phyloP scores from a whole-genome alignment of 345 rosid genomes.

The Eucalyptus shirleyi region DNA sequence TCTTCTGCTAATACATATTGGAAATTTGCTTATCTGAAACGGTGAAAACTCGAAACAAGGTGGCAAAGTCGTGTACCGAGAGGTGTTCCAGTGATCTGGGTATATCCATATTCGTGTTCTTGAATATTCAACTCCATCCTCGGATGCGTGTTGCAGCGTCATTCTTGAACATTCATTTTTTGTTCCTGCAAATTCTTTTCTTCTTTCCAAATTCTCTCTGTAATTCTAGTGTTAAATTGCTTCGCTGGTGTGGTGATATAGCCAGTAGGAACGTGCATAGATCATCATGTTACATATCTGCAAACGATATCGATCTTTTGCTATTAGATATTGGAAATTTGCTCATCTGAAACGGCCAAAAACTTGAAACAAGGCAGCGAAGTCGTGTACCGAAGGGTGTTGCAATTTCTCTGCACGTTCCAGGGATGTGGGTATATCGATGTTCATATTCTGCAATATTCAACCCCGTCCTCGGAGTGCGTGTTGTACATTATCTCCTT shows the following conservation, averaged over 20 bases:
- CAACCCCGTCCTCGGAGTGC: not conserved
- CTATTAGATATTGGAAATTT: not conserved
- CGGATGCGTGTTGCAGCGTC: too few species aligned
- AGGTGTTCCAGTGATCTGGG: too few species aligned
- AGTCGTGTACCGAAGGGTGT: not conserved
- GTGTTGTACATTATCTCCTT: not conserved
- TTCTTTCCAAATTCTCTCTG: too few species aligned
- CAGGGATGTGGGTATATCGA: not conserved
- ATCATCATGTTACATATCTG: not conserved
- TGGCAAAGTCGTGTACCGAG: too few species aligned
- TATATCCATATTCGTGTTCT: too few species aligned
- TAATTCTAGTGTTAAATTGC: not conserved
- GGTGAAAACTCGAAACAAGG: too few species aligned
- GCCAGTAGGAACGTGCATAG: not conserved
- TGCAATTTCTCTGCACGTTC: not conserved
- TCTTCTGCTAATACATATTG: too few species aligned
- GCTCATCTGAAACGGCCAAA: not conserved
- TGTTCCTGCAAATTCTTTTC: too few species aligned
- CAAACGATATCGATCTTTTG: not conserved
- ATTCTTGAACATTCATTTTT: too few species aligned
- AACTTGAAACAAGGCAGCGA: not conserved
- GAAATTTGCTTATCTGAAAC: too few species aligned
- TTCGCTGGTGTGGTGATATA: not conserved
- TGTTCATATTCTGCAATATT: not conserved
- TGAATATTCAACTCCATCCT: too few species aligned